These are phyloP conservation scores for Marvania coccoides DNA, from an alignment of 139 green algal species.

Conservation along the genomic window DNA sequence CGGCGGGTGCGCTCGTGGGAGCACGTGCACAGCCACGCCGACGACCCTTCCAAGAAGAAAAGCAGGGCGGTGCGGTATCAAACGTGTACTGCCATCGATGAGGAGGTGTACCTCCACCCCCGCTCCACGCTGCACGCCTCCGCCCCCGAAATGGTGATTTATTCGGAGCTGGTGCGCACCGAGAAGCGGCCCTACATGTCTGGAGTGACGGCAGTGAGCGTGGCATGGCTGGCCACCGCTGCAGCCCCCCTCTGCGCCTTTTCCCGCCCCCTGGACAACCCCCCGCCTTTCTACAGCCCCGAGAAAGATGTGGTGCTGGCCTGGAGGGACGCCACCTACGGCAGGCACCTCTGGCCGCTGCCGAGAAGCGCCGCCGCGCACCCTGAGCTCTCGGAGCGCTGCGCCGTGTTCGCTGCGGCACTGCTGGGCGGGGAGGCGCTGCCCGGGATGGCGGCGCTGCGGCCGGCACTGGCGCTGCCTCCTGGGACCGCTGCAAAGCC, in stretches of 20 bases:
- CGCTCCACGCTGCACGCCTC: constrained; percentile 50
- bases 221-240: constrained; percentile 38
- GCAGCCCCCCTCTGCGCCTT: constrained; percentile 50
- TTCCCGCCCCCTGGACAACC: constrained; percentile 44
- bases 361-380: constrained; percentile 41
- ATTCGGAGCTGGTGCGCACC: constrained; percentile 66
- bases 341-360: constrained; percentile 71
- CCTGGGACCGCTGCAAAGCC: constrained; percentile 31
- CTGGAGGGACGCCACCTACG: constrained; percentile 64
- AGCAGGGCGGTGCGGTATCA: constrained; percentile 55
- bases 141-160: constrained; percentile 72
- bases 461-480: constrained; percentile 25
- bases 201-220: constrained; percentile 58
- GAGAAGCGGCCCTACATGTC: constrained; percentile 83
- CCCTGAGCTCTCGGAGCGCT: constrained; percentile 25
- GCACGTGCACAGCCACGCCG: constrained; percentile 23
- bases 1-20: constrained; percentile 36
- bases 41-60: not conserved
- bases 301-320: constrained; percentile 56
- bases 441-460: constrained; percentile 27
- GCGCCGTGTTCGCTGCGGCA: constrained; percentile 69
- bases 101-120: constrained; percentile 86
- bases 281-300: constrained; percentile 48
- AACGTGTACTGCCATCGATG: constrained; percentile 23
- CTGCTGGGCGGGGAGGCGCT: constrained; percentile 73